Evolutionary conservation across 768 basidiomycete genomes (phyloP).

Genomic region (Tulasnella sp.): DNA sequence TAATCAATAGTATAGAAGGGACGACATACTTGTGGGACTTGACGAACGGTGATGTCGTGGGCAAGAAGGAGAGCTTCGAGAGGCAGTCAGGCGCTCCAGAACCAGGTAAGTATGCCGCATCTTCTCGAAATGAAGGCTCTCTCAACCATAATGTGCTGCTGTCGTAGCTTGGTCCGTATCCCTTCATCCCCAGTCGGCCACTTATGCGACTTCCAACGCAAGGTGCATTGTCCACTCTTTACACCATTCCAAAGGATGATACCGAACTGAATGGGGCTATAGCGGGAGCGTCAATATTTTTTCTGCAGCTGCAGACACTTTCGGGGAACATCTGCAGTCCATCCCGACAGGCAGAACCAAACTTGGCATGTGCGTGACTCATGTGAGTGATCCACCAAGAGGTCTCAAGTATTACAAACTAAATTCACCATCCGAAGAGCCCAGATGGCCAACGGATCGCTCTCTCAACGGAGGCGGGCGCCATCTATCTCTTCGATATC

Average conservation of each 20-base stretch:
- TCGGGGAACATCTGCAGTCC: slow-evolving; percentile 50
- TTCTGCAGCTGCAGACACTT: slow-evolving; percentile 55
- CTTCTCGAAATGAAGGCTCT: not conserved
- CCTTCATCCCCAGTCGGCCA: slow-evolving; percentile 59
- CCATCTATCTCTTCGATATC: slow-evolving; percentile 77
- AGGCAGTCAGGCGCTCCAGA: slow-evolving; percentile 46
- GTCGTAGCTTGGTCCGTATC: slow-evolving; percentile 72
- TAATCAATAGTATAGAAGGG: slow-evolving; percentile 81
- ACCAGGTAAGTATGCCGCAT: slow-evolving; percentile 44
- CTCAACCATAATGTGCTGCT: not conserved
- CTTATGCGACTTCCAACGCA: slow-evolving; percentile 63
- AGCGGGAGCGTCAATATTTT: slow-evolving; percentile 63
- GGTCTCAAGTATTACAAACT: not conserved
- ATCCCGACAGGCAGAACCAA: slow-evolving; percentile 50
- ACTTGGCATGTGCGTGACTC: slow-evolving; percentile 64
- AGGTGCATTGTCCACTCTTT: not conserved
- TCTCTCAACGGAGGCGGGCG: slow-evolving; percentile 75
- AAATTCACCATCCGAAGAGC: slow-evolving; percentile 40
- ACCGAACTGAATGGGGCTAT: not conserved
- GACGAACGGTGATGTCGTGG: slow-evolving; percentile 46
- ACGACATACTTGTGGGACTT: slow-evolving; percentile 69
- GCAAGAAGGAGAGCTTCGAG: slow-evolving; percentile 65
- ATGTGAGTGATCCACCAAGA: slow-evolving; percentile 38
- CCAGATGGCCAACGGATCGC: slow-evolving; percentile 79
- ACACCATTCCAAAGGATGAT: not conserved